Evolutionary conservation across 139 green algal genomes (phyloP), one percentile per base, ranked within the genome.

Genomic region (Chlorella sorokiniana): DNA sequence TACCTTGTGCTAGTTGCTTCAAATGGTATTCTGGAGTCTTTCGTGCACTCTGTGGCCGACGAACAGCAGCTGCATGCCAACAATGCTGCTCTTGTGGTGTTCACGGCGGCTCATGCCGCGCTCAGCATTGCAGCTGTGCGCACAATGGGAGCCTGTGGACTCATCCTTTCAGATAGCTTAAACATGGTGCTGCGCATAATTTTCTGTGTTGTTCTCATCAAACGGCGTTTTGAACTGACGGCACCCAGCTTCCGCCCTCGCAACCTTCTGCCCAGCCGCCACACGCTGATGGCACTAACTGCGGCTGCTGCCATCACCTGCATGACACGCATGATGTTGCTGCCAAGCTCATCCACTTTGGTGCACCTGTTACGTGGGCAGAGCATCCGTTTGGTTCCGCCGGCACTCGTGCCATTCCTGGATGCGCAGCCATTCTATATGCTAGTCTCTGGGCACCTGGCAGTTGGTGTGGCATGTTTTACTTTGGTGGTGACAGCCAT

Each of bases 101-200:
- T 92, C 45, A 78, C 88, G 0, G 81, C n/a, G 0, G 69, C 71
- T 14, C 94, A 97, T 61, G 69, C 94, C 68, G 84, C 63, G 10
- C 68, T 81, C 44, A 95, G 90, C 44, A 40, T 89, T 11, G 65
- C 63, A 4, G 68, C 89, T 1, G 86, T 94, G 31, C 51, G 31
- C 18, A 44, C 42, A 20, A 16, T 61, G 38, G 90, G 90, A 61
- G 88, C 88, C 25, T 71, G 75, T 11, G 92, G 93, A 22, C 84
- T 98, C 44, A 88, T 98, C 48, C 63, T 75, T 4, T 93, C 94
- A 3, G 94, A 98, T 65, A 64, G 31, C 2, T 23, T 86, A 48
- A 94, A 92, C 87, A 98, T 98, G 94, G 25, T 83, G 45, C 79
- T 95, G 59, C 88, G 94, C 3, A 95, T 98, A 38, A 52, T 54